Conservation (phyloP, 331 rosid genomes). For the Rhamnella rubrinervis region DNA sequence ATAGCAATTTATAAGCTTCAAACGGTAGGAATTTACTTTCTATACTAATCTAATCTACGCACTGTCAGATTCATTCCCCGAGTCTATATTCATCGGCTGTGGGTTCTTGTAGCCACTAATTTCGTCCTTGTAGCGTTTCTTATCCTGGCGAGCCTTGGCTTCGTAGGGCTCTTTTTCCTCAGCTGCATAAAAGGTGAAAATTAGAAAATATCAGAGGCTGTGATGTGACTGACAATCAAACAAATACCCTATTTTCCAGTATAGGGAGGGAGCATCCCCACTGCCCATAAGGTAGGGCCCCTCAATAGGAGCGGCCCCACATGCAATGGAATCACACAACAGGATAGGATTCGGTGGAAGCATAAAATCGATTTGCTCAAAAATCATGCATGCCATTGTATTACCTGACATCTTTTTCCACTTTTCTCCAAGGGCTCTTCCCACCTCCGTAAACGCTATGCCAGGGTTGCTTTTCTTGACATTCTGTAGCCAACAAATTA, state of each 20-base stretch:
- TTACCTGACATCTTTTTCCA: slow-evolving; percentile 98
- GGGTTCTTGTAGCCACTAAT: slow-evolving; percentile 89
- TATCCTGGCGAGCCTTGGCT: slow-evolving; percentile 85
- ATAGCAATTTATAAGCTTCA: too few relatives aligned
- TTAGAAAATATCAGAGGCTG: slow-evolving; percentile 2
- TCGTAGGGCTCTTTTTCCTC: slow-evolving; percentile 97
- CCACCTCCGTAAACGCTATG: slow-evolving; percentile 75
- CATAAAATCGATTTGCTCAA: slow-evolving; percentile 4
- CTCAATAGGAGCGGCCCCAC: too few relatives aligned
- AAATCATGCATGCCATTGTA: slow-evolving; percentile 14
- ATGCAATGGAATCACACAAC: background rate
- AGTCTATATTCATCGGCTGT: slow-evolving; percentile 77
- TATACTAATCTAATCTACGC: slow-evolving; percentile 25
- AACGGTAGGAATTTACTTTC: too few relatives aligned
- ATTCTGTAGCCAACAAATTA: slow-evolving; percentile 49
- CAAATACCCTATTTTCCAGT: background rate
- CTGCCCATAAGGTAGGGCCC: background rate
- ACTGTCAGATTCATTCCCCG: slow-evolving; percentile 84
- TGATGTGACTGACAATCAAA: background rate
- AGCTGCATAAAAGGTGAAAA: slow-evolving; percentile 38
- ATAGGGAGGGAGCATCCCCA: background rate
- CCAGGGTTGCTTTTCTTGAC: slow-evolving; percentile 85
- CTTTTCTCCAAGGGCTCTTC: slow-evolving; percentile 85
- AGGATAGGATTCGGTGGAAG: background rate
- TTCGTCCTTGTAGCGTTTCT: slow-evolving; percentile 85